phyloP scores from a whole-genome alignment of 2,329 filamentous ascomycete genomes.

The Aspergillus transmontanensis region DNA sequence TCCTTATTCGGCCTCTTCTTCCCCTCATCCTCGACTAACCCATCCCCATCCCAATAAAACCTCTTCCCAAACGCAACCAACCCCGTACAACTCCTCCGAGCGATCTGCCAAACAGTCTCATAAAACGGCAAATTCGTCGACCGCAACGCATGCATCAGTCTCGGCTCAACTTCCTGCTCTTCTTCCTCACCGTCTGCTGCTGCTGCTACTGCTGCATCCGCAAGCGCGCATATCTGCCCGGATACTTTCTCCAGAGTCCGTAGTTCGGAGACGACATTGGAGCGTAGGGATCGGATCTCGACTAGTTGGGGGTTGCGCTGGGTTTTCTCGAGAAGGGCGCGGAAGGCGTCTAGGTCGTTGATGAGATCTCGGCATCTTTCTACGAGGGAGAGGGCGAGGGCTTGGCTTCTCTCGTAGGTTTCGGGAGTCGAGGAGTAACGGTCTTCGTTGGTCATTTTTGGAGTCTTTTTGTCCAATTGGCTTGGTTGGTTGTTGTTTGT shows the following conservation, averaged over 20 bases:
- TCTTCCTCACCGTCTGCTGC: slow-evolving; percentile 15
- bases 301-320: slow-evolving; percentile 50
- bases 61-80: slow-evolving; percentile 61
- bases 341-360: slow-evolving; percentile 49
- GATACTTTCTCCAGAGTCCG: slow-evolving; percentile 50
- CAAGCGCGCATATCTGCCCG: slow-evolving; percentile 24
- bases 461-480: no score
- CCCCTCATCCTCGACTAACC: slow-evolving; percentile 8
- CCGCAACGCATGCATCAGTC: slow-evolving; percentile 58
- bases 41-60: slow-evolving; percentile 50
- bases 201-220: slow-evolving; percentile 12
- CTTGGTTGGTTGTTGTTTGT: no score
- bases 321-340: slow-evolving; percentile 41
- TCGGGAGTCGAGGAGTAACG: not conserved
- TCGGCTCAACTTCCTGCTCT: slow-evolving; percentile 25
- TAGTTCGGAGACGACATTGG: slow-evolving; percentile 51
- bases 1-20: slow-evolving; percentile 36
- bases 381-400: slow-evolving; percentile 36
- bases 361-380: slow-evolving; percentile 46
- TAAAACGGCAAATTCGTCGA: slow-evolving; percentile 70
- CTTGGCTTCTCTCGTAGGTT: slow-evolving; percentile 14
- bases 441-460: not conserved
- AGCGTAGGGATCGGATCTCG: slow-evolving; percentile 54
- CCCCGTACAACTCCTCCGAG: slow-evolving; percentile 57
- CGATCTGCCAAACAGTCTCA: slow-evolving; percentile 64